These are phyloP conservation scores for Plasmodium falciparum DNA, from an alignment of 169 alveolate species.

Conservation along the genomic window DNA sequence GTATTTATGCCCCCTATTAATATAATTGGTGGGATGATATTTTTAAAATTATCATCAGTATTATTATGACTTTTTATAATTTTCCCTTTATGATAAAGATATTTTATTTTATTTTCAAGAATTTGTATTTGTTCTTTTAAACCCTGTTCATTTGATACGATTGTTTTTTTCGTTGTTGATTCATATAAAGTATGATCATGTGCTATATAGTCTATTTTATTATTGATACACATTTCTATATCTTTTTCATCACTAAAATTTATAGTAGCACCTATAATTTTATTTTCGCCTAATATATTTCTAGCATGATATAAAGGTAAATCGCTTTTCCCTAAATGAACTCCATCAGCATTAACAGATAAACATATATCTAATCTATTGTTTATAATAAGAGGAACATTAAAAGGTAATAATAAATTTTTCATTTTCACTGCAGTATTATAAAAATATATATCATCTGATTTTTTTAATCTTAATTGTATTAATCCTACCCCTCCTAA, in stretches of 20 bases:
- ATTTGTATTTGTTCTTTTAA: slow-evolving; percentile 31
- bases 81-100: slow-evolving; percentile 50
- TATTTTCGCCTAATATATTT: slow-evolving; percentile 76
- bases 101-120: slow-evolving; percentile 11
- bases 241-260: slow-evolving; percentile 77
- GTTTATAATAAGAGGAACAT: slow-evolving; percentile 80
- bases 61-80: neutral
- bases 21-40: slow-evolving; percentile 26
- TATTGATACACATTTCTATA: slow-evolving; percentile 47
- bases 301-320: slow-evolving; percentile 79
- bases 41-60: no score
- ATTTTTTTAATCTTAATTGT: slow-evolving; percentile 79
- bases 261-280: slow-evolving; percentile 81
- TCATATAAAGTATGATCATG: slow-evolving; percentile 71
- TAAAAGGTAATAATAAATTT: slow-evolving; percentile 10
- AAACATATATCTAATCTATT: slow-evolving; percentile 80
- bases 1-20: slow-evolving; percentile 61
- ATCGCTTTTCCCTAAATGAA: slow-evolving; percentile 82
- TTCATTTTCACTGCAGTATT: slow-evolving; percentile 45
- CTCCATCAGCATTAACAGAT: slow-evolving; percentile 80
- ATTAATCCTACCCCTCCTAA: slow-evolving; percentile 81
- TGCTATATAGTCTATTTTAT: slow-evolving; percentile 49
- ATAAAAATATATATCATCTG: slow-evolving; percentile 54
- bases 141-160: slow-evolving; percentile 20
- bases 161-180: slow-evolving; percentile 24